These are phyloP conservation scores for Friedmanniomyces simplex DNA, from an alignment of 495 filamentous ascomycete species.

Conservation along the genomic window DNA sequence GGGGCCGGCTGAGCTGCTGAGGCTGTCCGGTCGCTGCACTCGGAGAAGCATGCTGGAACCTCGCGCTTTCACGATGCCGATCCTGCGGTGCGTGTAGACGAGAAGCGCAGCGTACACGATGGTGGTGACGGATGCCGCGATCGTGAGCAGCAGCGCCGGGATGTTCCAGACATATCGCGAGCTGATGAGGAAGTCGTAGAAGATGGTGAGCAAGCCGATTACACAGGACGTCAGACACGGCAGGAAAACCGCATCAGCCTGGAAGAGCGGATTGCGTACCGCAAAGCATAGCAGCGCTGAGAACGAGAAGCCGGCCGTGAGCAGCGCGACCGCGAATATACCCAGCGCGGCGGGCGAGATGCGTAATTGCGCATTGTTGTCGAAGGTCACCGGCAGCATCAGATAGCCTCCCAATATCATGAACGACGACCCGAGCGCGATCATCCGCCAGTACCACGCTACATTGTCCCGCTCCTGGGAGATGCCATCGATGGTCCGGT, in stretches of 20 bases:
- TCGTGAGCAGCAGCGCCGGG: conserved; percentile 24
- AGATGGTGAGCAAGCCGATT: conserved; percentile 30
- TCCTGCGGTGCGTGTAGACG: conserved; percentile 28
- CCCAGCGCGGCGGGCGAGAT: conserved; percentile 25
- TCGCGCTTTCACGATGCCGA: conserved; percentile 13
- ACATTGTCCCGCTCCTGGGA: conserved; percentile 9
- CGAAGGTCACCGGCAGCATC: conserved; percentile 30
- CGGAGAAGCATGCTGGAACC: conserved; percentile 11
- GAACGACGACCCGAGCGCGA: conserved; percentile 26
- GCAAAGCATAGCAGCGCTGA: conserved; percentile 32
- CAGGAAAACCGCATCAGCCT: conserved; percentile 31
- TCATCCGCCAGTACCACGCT: conserved; percentile 30
- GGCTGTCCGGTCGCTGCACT: not conserved
- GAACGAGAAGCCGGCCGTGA: conserved; percentile 32
- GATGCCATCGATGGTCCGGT: conserved; percentile 10
- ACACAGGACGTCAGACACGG: conserved; percentile 26
- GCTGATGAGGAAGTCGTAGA: conserved; percentile 32
- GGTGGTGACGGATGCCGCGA: conserved; percentile 23
- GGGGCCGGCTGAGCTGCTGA: not conserved
- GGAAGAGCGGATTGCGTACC: conserved; percentile 26
- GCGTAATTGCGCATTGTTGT: conserved; percentile 23
- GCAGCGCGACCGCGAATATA: conserved; percentile 30
- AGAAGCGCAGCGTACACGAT: conserved; percentile 29
- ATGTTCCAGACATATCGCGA: conserved; percentile 21
- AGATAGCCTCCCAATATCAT: conserved; percentile 33